These are phyloP conservation scores for Cystobasidium ongulense DNA, from an alignment of 768 basidiomycete species.

Conservation along the genomic window DNA sequence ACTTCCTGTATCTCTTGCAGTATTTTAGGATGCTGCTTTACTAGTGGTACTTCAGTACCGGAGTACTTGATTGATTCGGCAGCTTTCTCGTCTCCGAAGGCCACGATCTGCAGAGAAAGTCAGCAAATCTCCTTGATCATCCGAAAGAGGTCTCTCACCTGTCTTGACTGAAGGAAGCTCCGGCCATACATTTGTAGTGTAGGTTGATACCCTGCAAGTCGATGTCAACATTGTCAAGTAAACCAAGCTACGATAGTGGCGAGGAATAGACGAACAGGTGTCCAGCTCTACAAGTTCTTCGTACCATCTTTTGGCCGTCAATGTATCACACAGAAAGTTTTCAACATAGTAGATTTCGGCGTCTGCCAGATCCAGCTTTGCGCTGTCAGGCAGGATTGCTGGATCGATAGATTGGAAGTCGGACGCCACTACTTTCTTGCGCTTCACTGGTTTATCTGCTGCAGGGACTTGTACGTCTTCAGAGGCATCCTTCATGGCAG, in stretches of 20 bases:
- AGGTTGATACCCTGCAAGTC: constrained; percentile 47
- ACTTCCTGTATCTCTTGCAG: constrained; percentile 43
- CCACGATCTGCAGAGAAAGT: constrained; percentile 43
- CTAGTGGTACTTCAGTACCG: constrained; percentile 46
- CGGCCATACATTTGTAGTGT: constrained; percentile 49
- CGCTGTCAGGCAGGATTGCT: neutral
- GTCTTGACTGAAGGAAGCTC: constrained; percentile 46
- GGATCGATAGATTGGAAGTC: constrained; percentile 29
- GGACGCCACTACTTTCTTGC: constrained; percentile 4
- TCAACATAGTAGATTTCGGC: constrained; percentile 35
- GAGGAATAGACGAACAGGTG: constrained; percentile 43
- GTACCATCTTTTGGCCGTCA: constrained; percentile 44
- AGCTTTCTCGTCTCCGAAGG: constrained; percentile 45
- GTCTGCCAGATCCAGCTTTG: constrained; percentile 28
- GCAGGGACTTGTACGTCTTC: neutral
- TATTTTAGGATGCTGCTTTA: constrained; percentile 45
- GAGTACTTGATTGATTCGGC: constrained; percentile 46
- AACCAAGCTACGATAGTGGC: neutral
- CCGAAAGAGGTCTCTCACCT: neutral
- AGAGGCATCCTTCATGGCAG: neutral
- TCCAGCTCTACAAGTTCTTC: constrained; percentile 44
- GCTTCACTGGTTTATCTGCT: neutral
- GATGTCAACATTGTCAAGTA: neutral
- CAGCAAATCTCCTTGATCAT: neutral
- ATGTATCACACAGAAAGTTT: constrained; percentile 42